A percentile compares a stretch with the other conserved stretches of the same genome.
These are phyloP conservation scores for Termitomyces sp. DNA, from an alignment of 768 basidiomycete species.

Conservation along the genomic window DNA sequence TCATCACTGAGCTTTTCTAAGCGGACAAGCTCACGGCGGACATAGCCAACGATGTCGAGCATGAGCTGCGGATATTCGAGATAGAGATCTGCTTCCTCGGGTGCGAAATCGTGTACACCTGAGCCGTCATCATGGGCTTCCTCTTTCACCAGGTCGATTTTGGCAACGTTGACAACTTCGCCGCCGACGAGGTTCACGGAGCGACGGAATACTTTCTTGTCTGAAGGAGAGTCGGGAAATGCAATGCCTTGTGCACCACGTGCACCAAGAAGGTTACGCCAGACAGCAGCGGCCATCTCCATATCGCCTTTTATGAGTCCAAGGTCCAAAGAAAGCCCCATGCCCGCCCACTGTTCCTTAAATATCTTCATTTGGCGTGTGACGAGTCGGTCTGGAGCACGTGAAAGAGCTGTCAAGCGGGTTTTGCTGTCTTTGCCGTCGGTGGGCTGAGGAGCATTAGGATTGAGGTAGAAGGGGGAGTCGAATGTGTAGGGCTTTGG, in stretches of 20 bases:
- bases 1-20: slow-evolving; percentile 50
- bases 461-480: slow-evolving; percentile 41
- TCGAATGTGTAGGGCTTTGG: slow-evolving; percentile 38
- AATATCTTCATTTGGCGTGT: slow-evolving; percentile 87
- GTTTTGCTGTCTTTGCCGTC: slow-evolving; percentile 12
- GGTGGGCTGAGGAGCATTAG: slow-evolving; percentile 24
- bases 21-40: slow-evolving; percentile 65
- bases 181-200: slow-evolving; percentile 70
- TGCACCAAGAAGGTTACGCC: slow-evolving; percentile 88
- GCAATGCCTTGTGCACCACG: slow-evolving; percentile 73
- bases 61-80: slow-evolving; percentile 72
- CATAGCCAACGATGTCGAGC: slow-evolving; percentile 60
- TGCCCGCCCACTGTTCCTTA: slow-evolving; percentile 87
- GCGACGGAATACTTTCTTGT: slow-evolving; percentile 40
- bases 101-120: slow-evolving; percentile 66
- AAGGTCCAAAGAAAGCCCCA: slow-evolving; percentile 74
- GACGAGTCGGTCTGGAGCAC: slow-evolving; percentile 74
- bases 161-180: slow-evolving; percentile 52
- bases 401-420: slow-evolving; percentile 20
- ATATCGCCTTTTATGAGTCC: slow-evolving; percentile 70
- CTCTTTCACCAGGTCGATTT: slow-evolving; percentile 52
- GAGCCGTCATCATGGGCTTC: slow-evolving; percentile 60
- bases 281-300: slow-evolving; percentile 82
- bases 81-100: slow-evolving; percentile 57
- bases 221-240: slow-evolving; percentile 18